These are phyloP conservation scores for Rauvolfia tetraphylla DNA, from an alignment of 257 asterid species.

Conservation along the genomic window DNA sequence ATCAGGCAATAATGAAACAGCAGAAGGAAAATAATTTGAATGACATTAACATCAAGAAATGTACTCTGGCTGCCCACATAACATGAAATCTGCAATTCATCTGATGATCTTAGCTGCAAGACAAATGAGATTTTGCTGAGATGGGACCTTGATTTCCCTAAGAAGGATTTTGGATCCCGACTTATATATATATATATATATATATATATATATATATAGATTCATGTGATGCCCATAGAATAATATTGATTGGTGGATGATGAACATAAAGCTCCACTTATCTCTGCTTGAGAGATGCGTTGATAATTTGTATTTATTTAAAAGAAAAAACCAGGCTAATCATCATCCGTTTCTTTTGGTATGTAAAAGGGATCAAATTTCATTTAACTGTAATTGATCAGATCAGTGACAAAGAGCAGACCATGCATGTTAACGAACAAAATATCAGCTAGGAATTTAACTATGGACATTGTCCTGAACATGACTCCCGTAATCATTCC, in stretches of 20 bases:
- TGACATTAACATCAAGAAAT: background rate
- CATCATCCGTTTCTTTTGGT: too few relatives aligned
- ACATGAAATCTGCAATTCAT: background rate
- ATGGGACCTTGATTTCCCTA: background rate
- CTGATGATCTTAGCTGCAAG: background rate
- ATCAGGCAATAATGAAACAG: conserved; percentile 13
- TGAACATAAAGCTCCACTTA: background rate
- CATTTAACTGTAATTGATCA: too few relatives aligned
- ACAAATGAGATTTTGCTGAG: background rate
- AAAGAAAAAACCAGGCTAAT: too few relatives aligned
- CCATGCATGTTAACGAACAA: too few relatives aligned
- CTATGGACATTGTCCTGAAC: too few relatives aligned
- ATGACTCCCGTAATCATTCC: too few relatives aligned
- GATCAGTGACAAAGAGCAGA: too few relatives aligned
- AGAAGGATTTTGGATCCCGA: background rate
- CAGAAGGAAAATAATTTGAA: background rate
- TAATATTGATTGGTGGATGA: background rate
- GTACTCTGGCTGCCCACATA: background rate
- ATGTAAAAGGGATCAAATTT: too few relatives aligned
- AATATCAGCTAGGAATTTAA: too few relatives aligned
- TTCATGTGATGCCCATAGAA: too few relatives aligned
- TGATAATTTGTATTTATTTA: too few relatives aligned
- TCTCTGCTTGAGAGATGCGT: background rate
- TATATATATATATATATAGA: too few relatives aligned
- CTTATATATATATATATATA: background rate